phyloP scores from a whole-genome alignment of 192 early-diverging fungal species.

The Dissophora ornata region DNA sequence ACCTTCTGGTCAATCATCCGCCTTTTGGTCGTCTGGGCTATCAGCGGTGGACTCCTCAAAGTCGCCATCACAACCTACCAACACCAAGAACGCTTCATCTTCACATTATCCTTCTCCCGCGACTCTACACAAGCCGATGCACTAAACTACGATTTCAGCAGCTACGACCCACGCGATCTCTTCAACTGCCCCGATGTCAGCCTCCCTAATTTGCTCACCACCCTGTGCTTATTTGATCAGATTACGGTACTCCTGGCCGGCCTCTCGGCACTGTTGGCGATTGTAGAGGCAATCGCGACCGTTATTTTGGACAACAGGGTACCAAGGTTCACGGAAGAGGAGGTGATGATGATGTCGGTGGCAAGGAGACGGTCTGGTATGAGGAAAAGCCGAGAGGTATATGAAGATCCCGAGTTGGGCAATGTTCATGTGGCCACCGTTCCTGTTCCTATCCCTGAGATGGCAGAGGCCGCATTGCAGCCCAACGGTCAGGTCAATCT shows the following conservation, averaged over 20 bases:
- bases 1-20: constrained; percentile 18
- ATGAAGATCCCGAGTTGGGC: no score
- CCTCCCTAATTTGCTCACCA: background rate
- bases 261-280: background rate
- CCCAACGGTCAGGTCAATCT: no score
- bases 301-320: constrained; percentile 10
- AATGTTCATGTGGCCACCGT: no score
- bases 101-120: constrained; percentile 17
- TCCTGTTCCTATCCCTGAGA: no score
- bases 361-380: no score
- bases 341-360: no score
- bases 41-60: constrained; percentile 2
- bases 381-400: no score
- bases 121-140: constrained; percentile 7
- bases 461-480: no score
- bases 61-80: background rate
- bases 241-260: background rate
- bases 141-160: background rate
- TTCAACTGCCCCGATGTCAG: constrained; percentile 17
- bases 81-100: constrained; percentile 13
- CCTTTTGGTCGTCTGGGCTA: background rate
- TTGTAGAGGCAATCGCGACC: constrained; percentile 14
- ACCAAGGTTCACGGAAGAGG: background rate
- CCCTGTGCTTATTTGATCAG: constrained; percentile 21
- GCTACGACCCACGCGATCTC: constrained; percentile 16